Base-by-base conservation (phyloP, 2,329 filamentous ascomycete species). In the Pezicula neosporulosa region DNA sequence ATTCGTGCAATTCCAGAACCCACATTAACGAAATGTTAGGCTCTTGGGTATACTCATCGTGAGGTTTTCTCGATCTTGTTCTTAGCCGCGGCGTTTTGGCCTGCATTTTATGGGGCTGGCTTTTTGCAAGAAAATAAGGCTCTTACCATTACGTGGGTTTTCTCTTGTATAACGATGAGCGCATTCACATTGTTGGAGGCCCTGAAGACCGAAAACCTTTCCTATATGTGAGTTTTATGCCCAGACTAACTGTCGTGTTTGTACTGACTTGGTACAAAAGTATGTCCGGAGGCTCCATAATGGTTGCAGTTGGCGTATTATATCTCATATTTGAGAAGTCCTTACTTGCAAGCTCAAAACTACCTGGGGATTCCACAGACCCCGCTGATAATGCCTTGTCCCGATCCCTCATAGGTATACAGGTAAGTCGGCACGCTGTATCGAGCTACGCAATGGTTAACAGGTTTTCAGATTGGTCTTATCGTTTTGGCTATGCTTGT, bases 41-140 rank as follows among this genome's bases (percentile, higher is more conserved):
- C 94, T 19, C 77, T 96, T 71, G 92, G 90, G 47, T 99, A 99
- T 67, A 96, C 96, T 51, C 81, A 93, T 61, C 86, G 94, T 38
- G 87, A 96, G 64, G 83, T 97, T 21, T 86, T 95, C 60, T 96
- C 93, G 0, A 73, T 82, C 1, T 82, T 93, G 50, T 99, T 92
- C 64, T 63, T 92, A 24, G 59, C 92, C 3, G 91, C 83, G 3
- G 81, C 85, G 1, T 76, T 88, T 41, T 99, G 92, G 89, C 94
- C 94, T 1, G 60, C 79, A 0, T 75, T 83, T 0, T 88, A 94
- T 59, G 93, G 94, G 0, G 63, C 78, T 24, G 75, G 76, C 0
- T 97, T 99, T 62, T 58, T 97, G 8, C 77, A 72, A 48, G 71
- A 80, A 24, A 86, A 97, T 63, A 65, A 73, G 12, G 64, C 79